Conservation (phyloP, 306 rosid genomes). For the Lathyrus aphaca region DNA sequence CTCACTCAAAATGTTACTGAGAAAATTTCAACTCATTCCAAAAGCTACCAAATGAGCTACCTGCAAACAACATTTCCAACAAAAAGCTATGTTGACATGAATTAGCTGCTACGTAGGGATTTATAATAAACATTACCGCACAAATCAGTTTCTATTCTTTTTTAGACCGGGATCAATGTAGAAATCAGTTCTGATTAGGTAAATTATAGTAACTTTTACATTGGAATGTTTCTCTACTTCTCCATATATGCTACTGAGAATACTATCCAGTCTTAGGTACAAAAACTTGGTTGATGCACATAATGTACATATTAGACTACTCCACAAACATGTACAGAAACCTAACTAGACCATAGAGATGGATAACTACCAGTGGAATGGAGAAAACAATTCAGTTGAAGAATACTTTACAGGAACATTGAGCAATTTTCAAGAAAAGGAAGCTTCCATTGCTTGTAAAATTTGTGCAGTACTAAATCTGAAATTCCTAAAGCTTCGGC, state of each 20-base stretch:
- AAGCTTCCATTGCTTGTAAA: conserved; percentile 75
- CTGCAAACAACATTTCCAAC: not conserved
- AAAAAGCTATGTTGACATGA: not conserved
- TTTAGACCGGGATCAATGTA: not conserved
- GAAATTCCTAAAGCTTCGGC: conserved; percentile 79
- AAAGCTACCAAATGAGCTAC: no score
- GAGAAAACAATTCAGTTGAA: conserved; percentile 34
- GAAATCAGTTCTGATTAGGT: not conserved
- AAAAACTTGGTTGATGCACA: conserved; percentile 53
- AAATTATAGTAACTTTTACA: conserved; percentile 15
- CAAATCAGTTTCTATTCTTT: conserved; percentile 13
- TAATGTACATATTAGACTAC: conserved; percentile 50
- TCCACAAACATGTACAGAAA: conserved; percentile 27
- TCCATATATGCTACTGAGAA: conserved; percentile 17
- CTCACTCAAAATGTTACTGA: no score
- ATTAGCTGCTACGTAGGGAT: not conserved
- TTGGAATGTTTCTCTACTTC: conserved; percentile 22
- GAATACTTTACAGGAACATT: conserved; percentile 48
- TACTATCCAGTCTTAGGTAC: conserved; percentile 29
- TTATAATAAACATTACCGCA: not conserved
- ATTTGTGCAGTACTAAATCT: conserved; percentile 64
- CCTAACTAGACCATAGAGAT: conserved; percentile 38
- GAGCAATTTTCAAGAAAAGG: conserved; percentile 53
- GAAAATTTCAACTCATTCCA: no score
- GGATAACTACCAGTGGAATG: conserved; percentile 34